phyloP scores from a whole-genome alignment of 2,329 filamentous ascomycete genomes.

The Xylariaceae sp. region DNA sequence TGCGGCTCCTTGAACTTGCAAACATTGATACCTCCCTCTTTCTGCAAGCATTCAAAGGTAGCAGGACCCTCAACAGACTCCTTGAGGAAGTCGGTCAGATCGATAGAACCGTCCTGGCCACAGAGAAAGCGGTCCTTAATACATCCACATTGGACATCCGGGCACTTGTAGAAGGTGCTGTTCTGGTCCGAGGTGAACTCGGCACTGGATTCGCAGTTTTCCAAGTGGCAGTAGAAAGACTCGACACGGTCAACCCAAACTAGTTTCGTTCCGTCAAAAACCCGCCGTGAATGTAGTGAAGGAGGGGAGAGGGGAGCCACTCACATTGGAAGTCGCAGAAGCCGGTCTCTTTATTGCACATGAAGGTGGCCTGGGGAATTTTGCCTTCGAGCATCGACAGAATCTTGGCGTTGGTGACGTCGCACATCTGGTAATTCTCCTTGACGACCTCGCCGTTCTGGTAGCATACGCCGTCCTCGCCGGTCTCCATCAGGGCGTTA shows the following conservation, averaged over 20 bases:
- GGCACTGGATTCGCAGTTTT: slow-evolving; percentile 70
- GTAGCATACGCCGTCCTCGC: slow-evolving; percentile 83
- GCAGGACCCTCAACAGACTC: slow-evolving; percentile 83
- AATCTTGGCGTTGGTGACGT: slow-evolving; percentile 95
- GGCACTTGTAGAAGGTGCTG: slow-evolving; percentile 77
- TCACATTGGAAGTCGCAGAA: slow-evolving; percentile 93
- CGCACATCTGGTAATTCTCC: slow-evolving; percentile 95
- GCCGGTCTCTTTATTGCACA: slow-evolving; percentile 67
- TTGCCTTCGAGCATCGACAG: slow-evolving; percentile 76
- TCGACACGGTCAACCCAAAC: slow-evolving; percentile 93
- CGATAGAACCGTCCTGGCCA: slow-evolving; percentile 83
- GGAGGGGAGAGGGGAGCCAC: slow-evolving; percentile 28
- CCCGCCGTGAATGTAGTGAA: background rate
- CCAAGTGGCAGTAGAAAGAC: slow-evolving; percentile 92
- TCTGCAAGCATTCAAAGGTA: slow-evolving; percentile 67
- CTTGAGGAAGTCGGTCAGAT: slow-evolving; percentile 82
- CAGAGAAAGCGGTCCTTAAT: slow-evolving; percentile 91
- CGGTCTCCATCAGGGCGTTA: slow-evolving; percentile 78
- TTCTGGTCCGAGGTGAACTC: slow-evolving; percentile 67
- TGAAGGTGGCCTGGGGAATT: slow-evolving; percentile 91
- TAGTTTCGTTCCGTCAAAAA: slow-evolving; percentile 31
- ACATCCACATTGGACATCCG: slow-evolving; percentile 80
- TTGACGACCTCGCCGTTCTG: slow-evolving; percentile 84
- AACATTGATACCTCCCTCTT: slow-evolving; percentile 55
- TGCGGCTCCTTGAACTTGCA: slow-evolving; percentile 86